These are phyloP conservation scores for Ceratocystis eucalypticola DNA, from an alignment of 2,329 filamentous ascomycete genomes.

Conservation along the genomic window DNA sequence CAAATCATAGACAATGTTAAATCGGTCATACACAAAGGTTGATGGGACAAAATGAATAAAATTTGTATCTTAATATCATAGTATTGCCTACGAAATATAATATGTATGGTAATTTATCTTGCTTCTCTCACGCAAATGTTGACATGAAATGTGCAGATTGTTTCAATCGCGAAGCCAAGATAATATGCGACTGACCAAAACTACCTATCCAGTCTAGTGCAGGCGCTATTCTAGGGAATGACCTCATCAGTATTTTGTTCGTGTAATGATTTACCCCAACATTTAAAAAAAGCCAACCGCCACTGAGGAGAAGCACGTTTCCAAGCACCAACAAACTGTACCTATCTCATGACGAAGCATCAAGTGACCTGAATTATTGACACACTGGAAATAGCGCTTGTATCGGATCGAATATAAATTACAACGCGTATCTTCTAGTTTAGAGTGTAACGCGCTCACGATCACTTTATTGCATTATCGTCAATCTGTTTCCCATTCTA, in stretches of 20 bases:
- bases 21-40: neutral
- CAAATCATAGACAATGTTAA: too few relatives aligned
- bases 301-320: slow-evolving; percentile 12
- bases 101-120: too few relatives aligned
- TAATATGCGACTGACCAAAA: neutral
- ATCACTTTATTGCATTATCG: neutral
- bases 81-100: too few relatives aligned
- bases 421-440: neutral
- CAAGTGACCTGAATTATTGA: neutral
- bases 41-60: too few relatives aligned
- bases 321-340: slow-evolving; percentile 2
- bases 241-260: slow-evolving; percentile 6
- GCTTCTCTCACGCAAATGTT: too few relatives aligned
- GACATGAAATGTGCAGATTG: neutral
- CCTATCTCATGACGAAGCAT: slow-evolving; percentile 5
- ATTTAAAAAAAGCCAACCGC: neutral
- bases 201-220: neutral
- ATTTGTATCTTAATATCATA: too few relatives aligned
- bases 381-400: neutral
- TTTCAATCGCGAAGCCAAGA: neutral
- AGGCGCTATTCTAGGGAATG: neutral
- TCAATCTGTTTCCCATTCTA: neutral
- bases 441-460: neutral
- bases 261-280: slow-evolving; percentile 12
- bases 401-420: neutral